phyloP scores from a whole-genome alignment of 306 rosid genomes.

The Castanea sativa region DNA sequence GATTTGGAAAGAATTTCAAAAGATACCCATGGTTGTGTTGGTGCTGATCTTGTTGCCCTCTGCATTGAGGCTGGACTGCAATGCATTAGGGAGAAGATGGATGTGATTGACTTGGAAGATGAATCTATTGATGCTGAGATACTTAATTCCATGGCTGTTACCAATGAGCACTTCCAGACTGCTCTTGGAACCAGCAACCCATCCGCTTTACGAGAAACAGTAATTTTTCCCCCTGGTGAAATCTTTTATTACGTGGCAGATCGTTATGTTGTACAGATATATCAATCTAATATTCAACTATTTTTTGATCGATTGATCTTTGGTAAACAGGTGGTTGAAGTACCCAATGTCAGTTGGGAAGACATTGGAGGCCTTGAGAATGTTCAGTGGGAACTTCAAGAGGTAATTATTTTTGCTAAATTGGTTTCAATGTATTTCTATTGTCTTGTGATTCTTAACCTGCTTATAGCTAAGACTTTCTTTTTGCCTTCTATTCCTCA shows the following conservation, averaged over 20 bases:
- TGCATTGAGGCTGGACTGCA: conserved; percentile 68
- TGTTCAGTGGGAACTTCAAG: conserved; percentile 56
- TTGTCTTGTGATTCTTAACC: too few relatives aligned
- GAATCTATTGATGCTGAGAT: conserved; percentile 60
- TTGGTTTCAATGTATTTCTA: too few relatives aligned
- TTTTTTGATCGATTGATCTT: conserved; percentile 6
- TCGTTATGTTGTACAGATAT: neutral
- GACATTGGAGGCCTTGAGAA: conserved; percentile 60
- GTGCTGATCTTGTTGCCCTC: conserved; percentile 68
- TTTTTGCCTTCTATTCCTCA: conserved; percentile 8
- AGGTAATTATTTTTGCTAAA: conserved; percentile 19
- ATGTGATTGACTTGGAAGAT: conserved; percentile 61
- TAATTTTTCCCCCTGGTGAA: conserved; percentile 19
- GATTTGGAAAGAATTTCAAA: conserved; percentile 57
- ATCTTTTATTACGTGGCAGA: neutral
- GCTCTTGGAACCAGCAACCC: conserved; percentile 67
- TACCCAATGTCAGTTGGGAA: conserved; percentile 53
- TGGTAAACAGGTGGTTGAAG: conserved; percentile 45
- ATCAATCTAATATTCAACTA: neutral
- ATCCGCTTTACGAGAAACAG: conserved; percentile 61
- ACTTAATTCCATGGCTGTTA: conserved; percentile 59
- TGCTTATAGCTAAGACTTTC: neutral
- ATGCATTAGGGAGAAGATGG: conserved; percentile 72
- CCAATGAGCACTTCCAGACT: conserved; percentile 64
- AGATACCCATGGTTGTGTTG: conserved; percentile 70